Conservation (phyloP, 305 asterid species). For the Rubia tinctorum region DNA sequence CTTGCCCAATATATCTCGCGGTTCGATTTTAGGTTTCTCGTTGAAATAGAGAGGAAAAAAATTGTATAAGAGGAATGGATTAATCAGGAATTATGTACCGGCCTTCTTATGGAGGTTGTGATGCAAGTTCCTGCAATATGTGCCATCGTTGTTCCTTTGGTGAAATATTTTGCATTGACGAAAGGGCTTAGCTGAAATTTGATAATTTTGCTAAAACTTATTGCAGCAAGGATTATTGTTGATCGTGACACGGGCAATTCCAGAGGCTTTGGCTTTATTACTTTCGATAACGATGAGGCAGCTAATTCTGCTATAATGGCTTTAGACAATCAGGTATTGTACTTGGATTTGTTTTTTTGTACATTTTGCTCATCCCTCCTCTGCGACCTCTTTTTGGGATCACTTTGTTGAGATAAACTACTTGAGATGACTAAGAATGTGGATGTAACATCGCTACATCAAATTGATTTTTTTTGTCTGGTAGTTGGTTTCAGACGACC, state of each 20-base stretch:
- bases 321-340: conserved; percentile 63
- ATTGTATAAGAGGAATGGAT: neutral
- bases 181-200: neutral
- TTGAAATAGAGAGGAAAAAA: neutral
- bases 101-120: neutral
- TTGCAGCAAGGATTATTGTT: conserved; percentile 61
- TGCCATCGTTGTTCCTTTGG: neutral
- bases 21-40: neutral
- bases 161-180: neutral
- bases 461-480: neutral
- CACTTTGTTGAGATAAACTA: neutral
- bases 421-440: neutral
- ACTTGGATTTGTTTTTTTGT: neutral
- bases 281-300: conserved; percentile 52
- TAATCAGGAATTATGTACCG: neutral
- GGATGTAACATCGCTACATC: neutral
- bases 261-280: conserved; percentile 86
- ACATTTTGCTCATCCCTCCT: neutral
- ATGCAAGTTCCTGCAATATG: neutral
- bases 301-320: conserved; percentile 93
- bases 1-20: too few relatives aligned
- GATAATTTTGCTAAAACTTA: neutral
- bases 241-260: conserved; percentile 86
- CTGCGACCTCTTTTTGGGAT: neutral
- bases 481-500: neutral